These are phyloP conservation scores for Fusarium stilboides DNA, from an alignment of 2,329 filamentous ascomycete species.

Conservation along the genomic window DNA sequence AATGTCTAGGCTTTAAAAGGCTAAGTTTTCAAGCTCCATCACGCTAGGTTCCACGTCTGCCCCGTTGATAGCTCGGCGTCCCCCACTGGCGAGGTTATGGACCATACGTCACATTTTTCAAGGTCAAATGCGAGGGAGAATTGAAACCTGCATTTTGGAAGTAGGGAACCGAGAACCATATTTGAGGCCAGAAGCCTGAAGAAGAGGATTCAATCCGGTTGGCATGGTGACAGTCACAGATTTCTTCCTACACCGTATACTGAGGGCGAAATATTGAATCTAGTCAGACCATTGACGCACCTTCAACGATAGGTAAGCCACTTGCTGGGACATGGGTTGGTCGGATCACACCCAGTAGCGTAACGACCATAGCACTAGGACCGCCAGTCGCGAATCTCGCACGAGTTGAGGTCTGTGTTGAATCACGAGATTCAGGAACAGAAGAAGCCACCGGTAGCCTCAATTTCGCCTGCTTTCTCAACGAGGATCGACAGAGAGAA, in stretches of 20 bases:
- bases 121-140: slow-evolving; percentile 38
- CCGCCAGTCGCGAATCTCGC: slow-evolving; percentile 31
- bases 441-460: slow-evolving; percentile 13
- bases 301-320: slow-evolving; percentile 32
- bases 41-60: slow-evolving; percentile 14
- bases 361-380: slow-evolving; percentile 28
- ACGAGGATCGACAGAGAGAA: slow-evolving; percentile 32
- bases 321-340: slow-evolving; percentile 25
- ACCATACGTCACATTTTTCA: slow-evolving; percentile 38
- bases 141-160: slow-evolving; percentile 37
- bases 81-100: slow-evolving; percentile 23
- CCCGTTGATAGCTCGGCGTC: slow-evolving; percentile 26
- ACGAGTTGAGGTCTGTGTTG: slow-evolving; percentile 36
- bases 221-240: slow-evolving; percentile 8
- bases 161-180: slow-evolving; percentile 19
- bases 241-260: not conserved
- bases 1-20: slow-evolving; percentile 34
- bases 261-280: slow-evolving; percentile 29
- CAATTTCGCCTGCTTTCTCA: slow-evolving; percentile 31
- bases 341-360: slow-evolving; percentile 32
- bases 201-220: not conserved
- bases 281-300: slow-evolving; percentile 39
- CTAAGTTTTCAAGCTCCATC: slow-evolving; percentile 29
- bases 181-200: slow-evolving; percentile 5
- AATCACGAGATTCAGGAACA: slow-evolving; percentile 32